These are phyloP conservation scores for Dunaliella primolecta DNA, from an alignment of 139 green algal genomes.

Conservation along the genomic window DNA sequence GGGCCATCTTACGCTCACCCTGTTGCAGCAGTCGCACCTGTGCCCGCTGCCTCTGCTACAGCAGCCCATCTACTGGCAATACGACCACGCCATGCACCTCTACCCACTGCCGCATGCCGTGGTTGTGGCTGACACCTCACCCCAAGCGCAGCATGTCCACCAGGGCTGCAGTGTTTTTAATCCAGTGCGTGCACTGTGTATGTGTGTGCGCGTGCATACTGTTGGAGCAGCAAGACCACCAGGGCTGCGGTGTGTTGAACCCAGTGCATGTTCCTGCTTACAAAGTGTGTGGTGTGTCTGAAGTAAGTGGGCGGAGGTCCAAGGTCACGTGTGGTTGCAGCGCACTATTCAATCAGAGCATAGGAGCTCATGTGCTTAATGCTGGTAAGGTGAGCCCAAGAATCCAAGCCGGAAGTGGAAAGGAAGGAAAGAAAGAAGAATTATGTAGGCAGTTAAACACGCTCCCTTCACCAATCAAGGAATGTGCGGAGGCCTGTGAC, in stretches of 20 bases:
- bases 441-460: too few relatives aligned
- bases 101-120: slow-evolving; percentile 84
- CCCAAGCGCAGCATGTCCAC: slow-evolving; percentile 49
- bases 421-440: neutral
- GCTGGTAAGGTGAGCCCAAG: neutral
- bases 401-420: neutral
- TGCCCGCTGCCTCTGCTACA: slow-evolving; percentile 78
- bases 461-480: too few relatives aligned
- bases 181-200: slow-evolving; percentile 50
- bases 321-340: too few relatives aligned
- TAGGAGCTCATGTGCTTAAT: neutral
- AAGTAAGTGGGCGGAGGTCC: neutral
- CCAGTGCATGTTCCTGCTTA: neutral
- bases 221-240: neutral
- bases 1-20: slow-evolving; percentile 69
- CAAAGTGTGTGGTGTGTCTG: neutral
- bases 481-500: too few relatives aligned
- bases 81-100: slow-evolving; percentile 76
- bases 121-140: slow-evolving; percentile 67
- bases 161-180: slow-evolving; percentile 70
- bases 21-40: slow-evolving; percentile 90
- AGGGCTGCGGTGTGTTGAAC: neutral
- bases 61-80: slow-evolving; percentile 79
- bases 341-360: too few relatives aligned
- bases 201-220: neutral